Evolutionary conservation across 2,329 filamentous ascomycete genomes (phyloP).

Genomic region (Neonectria punicea): DNA sequence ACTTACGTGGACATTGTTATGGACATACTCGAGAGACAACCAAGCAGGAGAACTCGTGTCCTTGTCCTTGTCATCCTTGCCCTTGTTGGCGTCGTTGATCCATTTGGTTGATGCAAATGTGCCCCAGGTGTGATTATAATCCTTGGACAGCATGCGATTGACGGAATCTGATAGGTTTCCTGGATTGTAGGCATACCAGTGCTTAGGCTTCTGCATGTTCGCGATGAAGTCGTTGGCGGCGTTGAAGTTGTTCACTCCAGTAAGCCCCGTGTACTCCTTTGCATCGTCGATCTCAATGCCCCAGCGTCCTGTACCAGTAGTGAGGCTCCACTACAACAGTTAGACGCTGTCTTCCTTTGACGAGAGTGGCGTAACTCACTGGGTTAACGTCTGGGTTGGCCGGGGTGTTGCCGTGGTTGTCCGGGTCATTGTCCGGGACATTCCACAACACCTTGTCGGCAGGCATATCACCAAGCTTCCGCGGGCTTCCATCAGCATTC

Average conservation of each 20-base stretch:
- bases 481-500: slow-evolving; percentile 1
- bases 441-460: slow-evolving; percentile 27
- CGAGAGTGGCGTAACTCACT: no score
- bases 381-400: background rate
- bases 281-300: slow-evolving; percentile 1
- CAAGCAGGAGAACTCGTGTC: slow-evolving; percentile 10
- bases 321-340: slow-evolving; percentile 7
- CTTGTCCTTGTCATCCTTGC: background rate
- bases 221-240: slow-evolving; percentile 1
- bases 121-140: slow-evolving; percentile 41
- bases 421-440: slow-evolving; percentile 6
- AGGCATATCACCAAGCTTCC: slow-evolving; percentile 28
- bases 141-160: slow-evolving; percentile 37
- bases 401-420: background rate
- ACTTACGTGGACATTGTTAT: slow-evolving; percentile 51
- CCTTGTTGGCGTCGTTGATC: background rate
- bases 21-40: slow-evolving; percentile 50
- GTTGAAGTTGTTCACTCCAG: slow-evolving; percentile 14
- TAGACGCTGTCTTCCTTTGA: no score
- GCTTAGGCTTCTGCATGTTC: background rate
- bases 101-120: slow-evolving; percentile 19
- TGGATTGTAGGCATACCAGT: slow-evolving; percentile 18
- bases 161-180: slow-evolving; percentile 36
- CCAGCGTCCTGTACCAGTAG: slow-evolving; percentile 17
- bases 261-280: slow-evolving; percentile 8